These are phyloP conservation scores for Sarcocystis neurona DNA, from an alignment of 169 alveolate genomes.

Conservation along the genomic window DNA sequence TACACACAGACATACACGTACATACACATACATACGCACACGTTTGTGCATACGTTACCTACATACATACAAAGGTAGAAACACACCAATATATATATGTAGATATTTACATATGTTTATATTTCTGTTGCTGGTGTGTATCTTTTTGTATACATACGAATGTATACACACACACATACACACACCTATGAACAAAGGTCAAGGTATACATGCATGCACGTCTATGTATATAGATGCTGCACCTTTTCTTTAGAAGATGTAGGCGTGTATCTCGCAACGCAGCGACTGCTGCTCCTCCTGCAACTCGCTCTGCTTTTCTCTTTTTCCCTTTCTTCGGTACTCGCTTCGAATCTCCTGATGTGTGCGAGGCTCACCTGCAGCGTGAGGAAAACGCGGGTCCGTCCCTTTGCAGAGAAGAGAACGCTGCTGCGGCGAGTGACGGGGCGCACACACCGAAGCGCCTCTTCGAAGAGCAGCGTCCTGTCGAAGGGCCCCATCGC, in stretches of 20 bases:
- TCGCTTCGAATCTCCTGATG: background rate
- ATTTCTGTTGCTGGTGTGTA: too few species aligned
- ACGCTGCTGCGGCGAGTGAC: background rate
- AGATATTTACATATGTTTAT: too few species aligned
- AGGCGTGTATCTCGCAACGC: too few species aligned
- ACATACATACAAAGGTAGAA: too few species aligned
- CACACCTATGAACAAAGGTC: background rate
- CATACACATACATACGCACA: too few species aligned
- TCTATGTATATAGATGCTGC: background rate
- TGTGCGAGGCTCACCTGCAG: slow-evolving; percentile 37
- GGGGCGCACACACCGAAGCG: slow-evolving; percentile 50
- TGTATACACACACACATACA: background rate
- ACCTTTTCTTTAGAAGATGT: background rate
- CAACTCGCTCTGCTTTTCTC: too few species aligned
- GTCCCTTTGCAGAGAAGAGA: slow-evolving; percentile 37
- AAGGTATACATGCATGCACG: background rate
- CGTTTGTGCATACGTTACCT: too few species aligned
- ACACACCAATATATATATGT: too few species aligned
- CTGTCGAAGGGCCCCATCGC: slow-evolving; percentile 17
- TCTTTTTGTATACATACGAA: too few species aligned
- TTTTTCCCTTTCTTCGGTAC: background rate
- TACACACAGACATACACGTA: too few species aligned
- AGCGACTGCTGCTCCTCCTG: too few species aligned
- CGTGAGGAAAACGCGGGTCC: slow-evolving; percentile 29
- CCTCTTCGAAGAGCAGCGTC: slow-evolving; percentile 56